Conservation (phyloP, 257 asterid species). For the Solanum habrochaites region DNA sequence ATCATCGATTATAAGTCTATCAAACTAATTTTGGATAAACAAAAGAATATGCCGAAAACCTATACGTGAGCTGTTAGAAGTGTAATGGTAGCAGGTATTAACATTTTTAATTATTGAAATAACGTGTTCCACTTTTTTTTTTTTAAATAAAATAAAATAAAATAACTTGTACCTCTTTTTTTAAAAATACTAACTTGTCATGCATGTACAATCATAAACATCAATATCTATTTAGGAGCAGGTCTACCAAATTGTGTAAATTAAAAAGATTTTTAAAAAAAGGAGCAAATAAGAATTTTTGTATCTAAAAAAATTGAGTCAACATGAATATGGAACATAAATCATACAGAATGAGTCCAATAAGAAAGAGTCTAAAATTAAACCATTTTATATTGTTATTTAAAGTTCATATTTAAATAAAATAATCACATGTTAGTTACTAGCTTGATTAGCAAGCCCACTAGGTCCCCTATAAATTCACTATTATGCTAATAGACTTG, state of each 20-base stretch:
- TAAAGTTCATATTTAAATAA: not conserved
- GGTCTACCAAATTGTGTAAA: not conserved
- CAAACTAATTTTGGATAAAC: not conserved
- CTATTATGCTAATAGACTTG: not conserved
- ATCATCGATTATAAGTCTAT: too few relatives aligned
- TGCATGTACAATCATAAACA: not conserved
- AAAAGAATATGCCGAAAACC: not conserved
- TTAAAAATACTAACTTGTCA: not conserved
- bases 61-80: not conserved
- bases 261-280: not conserved
- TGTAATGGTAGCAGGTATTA: not conserved
- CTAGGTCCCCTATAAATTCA: not conserved
- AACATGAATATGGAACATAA: not conserved
- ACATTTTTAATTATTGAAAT: not conserved
- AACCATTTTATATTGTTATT: not conserved
- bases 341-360: not conserved
- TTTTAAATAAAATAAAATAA: not conserved
- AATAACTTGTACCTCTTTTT: not conserved
- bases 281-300: not conserved
- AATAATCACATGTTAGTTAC: not conserved
- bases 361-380: not conserved
- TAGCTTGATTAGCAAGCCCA: not conserved
- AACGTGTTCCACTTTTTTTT: not conserved
- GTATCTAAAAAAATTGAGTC: not conserved
- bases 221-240: not conserved